Base-by-base conservation (phyloP, 345 rosid genomes). In the Melastoma malabathricum region DNA sequence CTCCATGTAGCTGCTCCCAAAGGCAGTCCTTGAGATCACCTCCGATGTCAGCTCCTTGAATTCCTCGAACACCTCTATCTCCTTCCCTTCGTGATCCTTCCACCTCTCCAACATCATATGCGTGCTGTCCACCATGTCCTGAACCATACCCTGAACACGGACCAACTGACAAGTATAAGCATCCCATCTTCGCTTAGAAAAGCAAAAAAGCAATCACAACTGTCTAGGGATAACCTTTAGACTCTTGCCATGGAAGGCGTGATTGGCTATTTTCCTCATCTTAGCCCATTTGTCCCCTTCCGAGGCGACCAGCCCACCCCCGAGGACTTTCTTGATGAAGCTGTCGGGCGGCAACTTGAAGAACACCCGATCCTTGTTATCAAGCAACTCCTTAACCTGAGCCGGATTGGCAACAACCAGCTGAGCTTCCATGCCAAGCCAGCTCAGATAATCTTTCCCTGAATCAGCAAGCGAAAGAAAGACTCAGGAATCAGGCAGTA, bases 171-270 rank as follows among this genome's bases (percentile, higher is more conserved):
- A 4, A 29, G 3, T 29, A 4, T 5, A 10, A 29, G 38, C 38
- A 29, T 29, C 2, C 38, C 6, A 10, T 29, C 38, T 2, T 29
- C 9, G 9, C 38, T 6, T 29, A 29, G 9, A 29, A 29, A 29
- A 4, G 38, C 38, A 29, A 29, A 29, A 29, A 29, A 29, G 6
- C 31, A 27, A 27, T 27, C 31, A 27, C 31, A 6, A 27, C 15
- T 1, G 20, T 3, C 15, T 47, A 18, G 45, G 18, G 6, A 27
- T 25, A 57, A 67, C 71, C 55, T 57, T 70, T 55, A 76, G 63
- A 57, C 58, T 48, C 31, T 76, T 60, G 2, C 68, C 64, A 55
- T 67, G 69, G 50, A 76, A 76, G 46, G 72, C 74, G 25, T 52
- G 49, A 51, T 57, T 64, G 9, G 75, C 73, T 15, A 72, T 48